Conservation (phyloP, 768 basidiomycete species). For the Aureoboletus auriporus region DNA sequence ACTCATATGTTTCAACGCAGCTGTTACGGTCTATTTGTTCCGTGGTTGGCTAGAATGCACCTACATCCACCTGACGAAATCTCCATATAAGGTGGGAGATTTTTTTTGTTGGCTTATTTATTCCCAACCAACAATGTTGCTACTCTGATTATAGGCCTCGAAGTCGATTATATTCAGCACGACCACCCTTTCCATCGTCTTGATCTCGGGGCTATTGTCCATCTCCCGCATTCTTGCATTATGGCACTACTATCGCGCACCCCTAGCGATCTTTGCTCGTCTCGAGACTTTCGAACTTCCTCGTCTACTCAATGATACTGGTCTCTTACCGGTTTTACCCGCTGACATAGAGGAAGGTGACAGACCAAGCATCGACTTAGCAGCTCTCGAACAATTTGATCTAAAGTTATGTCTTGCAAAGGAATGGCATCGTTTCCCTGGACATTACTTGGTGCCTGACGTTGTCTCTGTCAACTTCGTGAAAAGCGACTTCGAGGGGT, state of each 20-base stretch:
- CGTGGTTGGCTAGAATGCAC: constrained; percentile 82
- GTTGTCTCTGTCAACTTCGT: constrained; percentile 82
- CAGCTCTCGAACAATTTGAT: constrained; percentile 63
- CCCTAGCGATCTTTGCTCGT: constrained; percentile 62
- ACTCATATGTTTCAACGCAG: constrained; percentile 90
- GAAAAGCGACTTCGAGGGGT: constrained; percentile 87
- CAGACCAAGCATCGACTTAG: constrained; percentile 54
- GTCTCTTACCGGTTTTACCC: constrained; percentile 50
- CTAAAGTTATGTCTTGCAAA: constrained; percentile 84
- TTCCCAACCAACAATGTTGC: background rate
- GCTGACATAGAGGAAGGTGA: constrained; percentile 41
- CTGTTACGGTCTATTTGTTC: constrained; percentile 78
- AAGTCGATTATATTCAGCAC: constrained; percentile 69
- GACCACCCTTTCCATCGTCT: constrained; percentile 67
- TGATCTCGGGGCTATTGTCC: constrained; percentile 67
- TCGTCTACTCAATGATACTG: constrained; percentile 69
- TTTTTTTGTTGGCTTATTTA: background rate
- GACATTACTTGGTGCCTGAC: constrained; percentile 83
- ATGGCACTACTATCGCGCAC: constrained; percentile 88
- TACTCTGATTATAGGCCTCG: constrained; percentile 55
- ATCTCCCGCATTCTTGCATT: constrained; percentile 77
- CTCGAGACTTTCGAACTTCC: constrained; percentile 82
- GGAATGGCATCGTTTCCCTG: constrained; percentile 95
- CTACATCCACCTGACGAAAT: constrained; percentile 74
- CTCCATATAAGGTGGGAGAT: constrained; percentile 72